Percentiles rank a stretch among this genome's conserved stretches.
Evolutionary conservation across 2,329 filamentous ascomycete species (phyloP).

Genomic region (Coniochaeta sp.): DNA sequence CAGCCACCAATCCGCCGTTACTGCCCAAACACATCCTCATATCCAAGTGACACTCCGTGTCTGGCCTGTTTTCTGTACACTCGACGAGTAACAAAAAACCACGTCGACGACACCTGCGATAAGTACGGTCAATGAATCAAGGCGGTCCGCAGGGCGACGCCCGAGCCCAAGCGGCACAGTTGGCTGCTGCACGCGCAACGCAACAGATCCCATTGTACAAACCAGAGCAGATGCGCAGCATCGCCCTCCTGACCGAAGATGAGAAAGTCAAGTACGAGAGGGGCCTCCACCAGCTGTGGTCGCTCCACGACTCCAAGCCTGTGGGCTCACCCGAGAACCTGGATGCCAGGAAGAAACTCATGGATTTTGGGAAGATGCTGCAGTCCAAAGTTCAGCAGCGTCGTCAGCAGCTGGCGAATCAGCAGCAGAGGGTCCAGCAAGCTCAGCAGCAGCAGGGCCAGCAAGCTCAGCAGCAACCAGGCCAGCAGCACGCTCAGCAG

Average conservation of each 20-base stretch:
- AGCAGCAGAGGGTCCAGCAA: conserved; percentile 16
- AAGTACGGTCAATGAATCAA: background rate
- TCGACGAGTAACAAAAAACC: background rate
- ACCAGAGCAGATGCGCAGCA: conserved; percentile 42
- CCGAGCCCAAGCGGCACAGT: background rate
- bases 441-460: conserved; percentile 18
- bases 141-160: background rate
- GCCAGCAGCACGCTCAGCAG: conserved; percentile 4
- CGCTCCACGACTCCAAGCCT: conserved; percentile 38
- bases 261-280: conserved; percentile 54
- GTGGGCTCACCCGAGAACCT: conserved; percentile 41
- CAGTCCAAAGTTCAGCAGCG: conserved; percentile 39
- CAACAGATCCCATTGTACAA: conserved; percentile 33
- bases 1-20: background rate
- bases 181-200: conserved; percentile 7
- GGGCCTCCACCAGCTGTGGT: conserved; percentile 48
- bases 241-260: conserved; percentile 42
- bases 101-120: background rate
- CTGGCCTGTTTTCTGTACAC: background rate
- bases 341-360: conserved; percentile 48
- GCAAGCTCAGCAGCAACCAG: conserved; percentile 5
- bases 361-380: conserved; percentile 54
- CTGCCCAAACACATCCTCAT: background rate
- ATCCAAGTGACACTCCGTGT: background rate
- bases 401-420: conserved; percentile 21